These are phyloP conservation scores for Lachancea quebecensis DNA, from an alignment of 805 yeast species.

Conservation along the genomic window DNA sequence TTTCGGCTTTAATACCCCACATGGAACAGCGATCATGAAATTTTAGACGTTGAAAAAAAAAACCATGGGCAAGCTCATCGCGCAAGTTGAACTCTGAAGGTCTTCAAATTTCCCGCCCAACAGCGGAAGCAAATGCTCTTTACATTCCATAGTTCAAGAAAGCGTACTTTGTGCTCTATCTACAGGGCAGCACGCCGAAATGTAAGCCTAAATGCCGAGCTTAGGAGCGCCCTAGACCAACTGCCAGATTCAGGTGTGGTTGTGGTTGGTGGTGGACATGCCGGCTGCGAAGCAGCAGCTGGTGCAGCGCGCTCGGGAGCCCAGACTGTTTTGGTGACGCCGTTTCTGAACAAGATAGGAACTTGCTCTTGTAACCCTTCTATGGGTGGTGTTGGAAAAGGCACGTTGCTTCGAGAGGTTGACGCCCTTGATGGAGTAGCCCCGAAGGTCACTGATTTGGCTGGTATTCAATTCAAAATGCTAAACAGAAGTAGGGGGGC, in stretches of 20 bases:
- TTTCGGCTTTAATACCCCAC: too few relatives aligned
- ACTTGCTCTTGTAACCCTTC: slow-evolving; percentile 96
- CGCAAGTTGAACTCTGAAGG: too few relatives aligned
- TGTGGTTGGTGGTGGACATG: slow-evolving; percentile 97
- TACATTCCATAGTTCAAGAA: background rate
- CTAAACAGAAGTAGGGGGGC: slow-evolving; percentile 77
- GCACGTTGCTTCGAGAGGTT: slow-evolving; percentile 83
- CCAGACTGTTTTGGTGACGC: slow-evolving; percentile 55
- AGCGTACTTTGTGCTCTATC: background rate
- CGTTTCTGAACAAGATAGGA: slow-evolving; percentile 68
- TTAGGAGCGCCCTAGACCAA: background rate
- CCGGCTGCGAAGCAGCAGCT: slow-evolving; percentile 96
- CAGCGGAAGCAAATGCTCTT: background rate
- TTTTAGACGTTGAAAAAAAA: too few relatives aligned
- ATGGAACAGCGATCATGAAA: too few relatives aligned
- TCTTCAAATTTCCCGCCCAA: too few relatives aligned
- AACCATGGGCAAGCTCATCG: too few relatives aligned
- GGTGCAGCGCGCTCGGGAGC: slow-evolving; percentile 86
- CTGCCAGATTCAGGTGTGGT: slow-evolving; percentile 41
- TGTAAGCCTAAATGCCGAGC: slow-evolving; percentile 3
- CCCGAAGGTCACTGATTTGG: slow-evolving; percentile 76
- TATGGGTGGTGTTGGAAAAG: slow-evolving; percentile 98
- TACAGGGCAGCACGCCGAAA: background rate
- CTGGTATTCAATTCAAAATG: slow-evolving; percentile 88
- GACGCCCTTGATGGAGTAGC: slow-evolving; percentile 96